A percentile compares a stretch with the other conserved stretches of the same genome.
These are phyloP conservation scores for Brasilioporus rufonigricans DNA, from an alignment of 768 basidiomycete genomes.

Conservation along the genomic window DNA sequence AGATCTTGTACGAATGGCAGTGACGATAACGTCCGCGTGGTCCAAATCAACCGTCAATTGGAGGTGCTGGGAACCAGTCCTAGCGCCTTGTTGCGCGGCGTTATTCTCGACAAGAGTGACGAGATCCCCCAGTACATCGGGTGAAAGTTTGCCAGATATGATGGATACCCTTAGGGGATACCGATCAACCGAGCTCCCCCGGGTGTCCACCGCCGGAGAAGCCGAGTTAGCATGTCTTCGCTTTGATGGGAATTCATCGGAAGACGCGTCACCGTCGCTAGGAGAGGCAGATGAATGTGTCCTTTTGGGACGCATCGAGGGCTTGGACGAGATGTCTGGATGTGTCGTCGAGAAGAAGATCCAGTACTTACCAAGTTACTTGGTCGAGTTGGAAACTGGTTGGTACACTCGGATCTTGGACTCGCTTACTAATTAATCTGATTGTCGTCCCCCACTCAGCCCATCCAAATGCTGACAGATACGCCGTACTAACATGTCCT, in stretches of 20 bases:
- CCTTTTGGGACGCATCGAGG: conserved; percentile 15
- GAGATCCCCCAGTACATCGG: conserved; percentile 23
- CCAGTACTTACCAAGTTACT: too few relatives aligned
- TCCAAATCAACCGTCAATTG: conserved; percentile 39
- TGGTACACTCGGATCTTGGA: too few relatives aligned
- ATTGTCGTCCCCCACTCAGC: too few relatives aligned
- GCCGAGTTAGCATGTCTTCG: background rate
- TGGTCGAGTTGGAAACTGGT: too few relatives aligned
- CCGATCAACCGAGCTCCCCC: conserved; percentile 4
- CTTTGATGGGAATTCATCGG: conserved; percentile 11
- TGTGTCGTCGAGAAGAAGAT: background rate
- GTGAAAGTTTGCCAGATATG: conserved; percentile 32
- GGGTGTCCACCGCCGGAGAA: conserved; percentile 6
- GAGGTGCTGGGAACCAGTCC: conserved; percentile 16
- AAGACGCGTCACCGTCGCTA: background rate
- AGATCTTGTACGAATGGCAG: conserved; percentile 60
- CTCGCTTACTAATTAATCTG: too few relatives aligned
- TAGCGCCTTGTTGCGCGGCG: background rate
- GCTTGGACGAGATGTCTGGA: background rate
- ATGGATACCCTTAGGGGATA: conserved; percentile 26
- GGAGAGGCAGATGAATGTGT: conserved; percentile 1
- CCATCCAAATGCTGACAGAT: too few relatives aligned
- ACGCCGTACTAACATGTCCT: too few relatives aligned
- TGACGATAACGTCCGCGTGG: conserved; percentile 65
- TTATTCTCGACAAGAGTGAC: conserved; percentile 23